Conservation (phyloP, 2,329 filamentous ascomycete genomes). For the Neobulgaria alba region DNA sequence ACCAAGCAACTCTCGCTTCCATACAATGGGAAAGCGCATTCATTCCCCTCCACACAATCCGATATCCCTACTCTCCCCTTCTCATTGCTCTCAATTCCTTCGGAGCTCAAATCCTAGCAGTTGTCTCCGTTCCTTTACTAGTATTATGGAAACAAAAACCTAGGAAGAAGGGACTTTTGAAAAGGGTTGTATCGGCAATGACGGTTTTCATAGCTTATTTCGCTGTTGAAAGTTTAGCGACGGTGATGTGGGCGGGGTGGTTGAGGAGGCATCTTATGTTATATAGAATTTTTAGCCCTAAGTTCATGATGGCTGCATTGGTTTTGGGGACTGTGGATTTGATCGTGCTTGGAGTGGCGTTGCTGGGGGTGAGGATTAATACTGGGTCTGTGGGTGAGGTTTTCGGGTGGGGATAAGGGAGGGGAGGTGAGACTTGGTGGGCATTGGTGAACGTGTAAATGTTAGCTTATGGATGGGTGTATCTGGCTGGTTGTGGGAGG, state of each 20-base stretch:
- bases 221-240: conserved; percentile 73
- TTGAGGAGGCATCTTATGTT: conserved; percentile 91
- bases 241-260: conserved; percentile 83
- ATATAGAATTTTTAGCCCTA: conserved; percentile 84
- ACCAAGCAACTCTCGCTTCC: conserved; percentile 77
- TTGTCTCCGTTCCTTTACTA: conserved; percentile 68
- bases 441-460: too few relatives aligned
- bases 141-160: conserved; percentile 85
- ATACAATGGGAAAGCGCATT: conserved; percentile 98
- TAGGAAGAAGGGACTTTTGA: conserved; percentile 40
- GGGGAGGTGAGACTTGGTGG: not conserved
- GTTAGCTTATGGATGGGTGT: too few relatives aligned
- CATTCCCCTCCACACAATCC: conserved; percentile 72
- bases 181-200: conserved; percentile 60
- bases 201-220: conserved; percentile 75
- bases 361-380: conserved; percentile 68
- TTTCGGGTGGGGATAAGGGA: conserved; percentile 57
- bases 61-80: conserved; percentile 83
- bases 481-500: too few relatives aligned
- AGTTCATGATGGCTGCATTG: conserved; percentile 75
- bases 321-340: conserved; percentile 71
- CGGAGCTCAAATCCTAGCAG: conserved; percentile 78
- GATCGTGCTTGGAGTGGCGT: conserved; percentile 59
- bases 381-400: conserved; percentile 73
- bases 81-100: conserved; percentile 81